Percentiles rank a stretch among this genome's conserved stretches.
Conservation (phyloP, 192 early-diverging fungal genomes). For the Linnemannia hyalina region DNA sequence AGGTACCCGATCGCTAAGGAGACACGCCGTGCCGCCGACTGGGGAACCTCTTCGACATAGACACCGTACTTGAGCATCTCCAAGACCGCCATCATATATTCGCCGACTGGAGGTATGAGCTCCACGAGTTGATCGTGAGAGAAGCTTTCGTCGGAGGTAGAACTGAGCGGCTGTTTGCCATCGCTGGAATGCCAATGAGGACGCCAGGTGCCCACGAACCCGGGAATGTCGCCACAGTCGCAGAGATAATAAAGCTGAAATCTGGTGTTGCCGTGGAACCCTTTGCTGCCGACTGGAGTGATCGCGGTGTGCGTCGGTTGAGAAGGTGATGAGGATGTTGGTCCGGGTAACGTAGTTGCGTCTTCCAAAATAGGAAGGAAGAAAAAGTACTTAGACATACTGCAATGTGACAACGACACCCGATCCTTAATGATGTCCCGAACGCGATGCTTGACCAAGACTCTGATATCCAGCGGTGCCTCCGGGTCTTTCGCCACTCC, state of each 20-base stretch:
- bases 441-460: neutral
- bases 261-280: neutral
- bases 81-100: slow-evolving; percentile 28
- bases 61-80: slow-evolving; percentile 38
- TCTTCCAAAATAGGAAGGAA: neutral
- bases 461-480: no score
- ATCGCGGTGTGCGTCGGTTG: no score
- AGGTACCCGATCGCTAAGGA: no score
- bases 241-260: slow-evolving; percentile 36
- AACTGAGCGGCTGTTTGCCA: neutral
- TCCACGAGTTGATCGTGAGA: neutral
- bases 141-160: no score
- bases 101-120: neutral
- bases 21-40: neutral
- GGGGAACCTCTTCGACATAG: neutral
- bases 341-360: no score
- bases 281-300: no score
- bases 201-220: neutral
- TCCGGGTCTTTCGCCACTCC: no score
- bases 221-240: slow-evolving; percentile 28
- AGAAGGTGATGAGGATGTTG: neutral
- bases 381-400: neutral
- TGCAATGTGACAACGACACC: neutral
- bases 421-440: neutral
- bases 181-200: slow-evolving; percentile 15